Evolutionary conservation across 805 yeast species (phyloP), one percentile per base, ranked within the genome.

Genomic region (Monosporozyma yasuniensis): DNA sequence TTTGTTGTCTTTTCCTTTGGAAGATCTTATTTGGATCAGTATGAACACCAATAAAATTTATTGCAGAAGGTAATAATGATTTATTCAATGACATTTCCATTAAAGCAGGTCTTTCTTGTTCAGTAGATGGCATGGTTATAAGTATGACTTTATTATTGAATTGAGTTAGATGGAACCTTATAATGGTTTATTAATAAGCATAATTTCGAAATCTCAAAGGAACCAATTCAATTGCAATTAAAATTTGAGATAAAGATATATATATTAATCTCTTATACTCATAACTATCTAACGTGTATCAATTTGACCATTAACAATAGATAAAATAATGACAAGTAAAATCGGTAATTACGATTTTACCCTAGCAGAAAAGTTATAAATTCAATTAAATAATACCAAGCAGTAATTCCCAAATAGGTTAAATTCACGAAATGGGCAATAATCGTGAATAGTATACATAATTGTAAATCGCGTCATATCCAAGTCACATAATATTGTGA

Each of bases 1-100:
- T 38, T 19, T 47, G 35, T 28, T 47, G 49, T 22, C 49, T 47
- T 10, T 39, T 47, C 10, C 30, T 41, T 47, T 38, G 34, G 21
- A 19, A 21, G 14, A 47, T 14, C n/a, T 38, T 47, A 12, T 22
- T 39, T 12, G 47, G 47, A 35, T 44, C 47, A 3, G 47, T 30
- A 22, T 16, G 28, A 12, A 44, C 7, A 18, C 30, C 46, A 6
- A 12, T 18, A 16, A 34, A 42, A 30, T 28, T 28, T 14, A 46
- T 18, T 14, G 21, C 49, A 4, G 49, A 38, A n/a, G 44, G 38
- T 21, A 39, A 32, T 28, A 47, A 28, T 16, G 16, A 14, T 8
- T 39, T 39, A 16, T 47, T 47, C 6, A 47, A 22, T 8, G 45
- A 25, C 23, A 39, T 42, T 8, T 47, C 49, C 11, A 30, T 32